Evolutionary conservation across 1,284 basidiomycete species (phyloP).

Genomic region (Xanthoconium separans): DNA sequence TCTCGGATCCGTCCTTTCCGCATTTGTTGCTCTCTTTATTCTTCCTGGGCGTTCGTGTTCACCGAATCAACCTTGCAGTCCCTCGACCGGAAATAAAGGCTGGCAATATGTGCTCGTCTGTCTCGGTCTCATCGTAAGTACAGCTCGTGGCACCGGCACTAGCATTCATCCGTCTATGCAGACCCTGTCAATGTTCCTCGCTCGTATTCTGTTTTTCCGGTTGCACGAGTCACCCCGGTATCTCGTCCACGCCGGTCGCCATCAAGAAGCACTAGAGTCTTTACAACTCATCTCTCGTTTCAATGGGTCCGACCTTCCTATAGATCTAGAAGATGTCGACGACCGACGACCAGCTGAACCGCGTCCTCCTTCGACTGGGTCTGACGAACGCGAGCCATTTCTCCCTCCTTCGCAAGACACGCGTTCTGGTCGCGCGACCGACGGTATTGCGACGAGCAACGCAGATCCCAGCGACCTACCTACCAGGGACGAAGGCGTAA

Average conservation of each 20-base stretch:
- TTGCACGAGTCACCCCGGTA: slow-evolving; percentile 93
- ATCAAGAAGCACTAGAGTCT: slow-evolving; percentile 78
- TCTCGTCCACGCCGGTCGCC: slow-evolving; percentile 82
- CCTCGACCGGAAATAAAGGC: slow-evolving; percentile 70
- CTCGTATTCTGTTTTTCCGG: slow-evolving; percentile 86
- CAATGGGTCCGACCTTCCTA: slow-evolving; percentile 71
- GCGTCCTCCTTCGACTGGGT: slow-evolving; percentile 11
- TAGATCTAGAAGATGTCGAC: slow-evolving; percentile 72
- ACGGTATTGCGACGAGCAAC: slow-evolving; percentile 13
- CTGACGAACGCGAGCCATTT: slow-evolving; percentile 32
- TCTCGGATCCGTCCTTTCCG: slow-evolving; percentile 82
- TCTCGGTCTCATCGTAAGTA: slow-evolving; percentile 70
- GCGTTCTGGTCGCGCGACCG: neutral
- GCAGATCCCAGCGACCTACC: slow-evolving; percentile 8
- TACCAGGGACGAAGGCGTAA: slow-evolving; percentile 21
- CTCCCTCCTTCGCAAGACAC: slow-evolving; percentile 23
- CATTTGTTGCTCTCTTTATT: slow-evolving; percentile 73
- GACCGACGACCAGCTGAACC: slow-evolving; percentile 39
- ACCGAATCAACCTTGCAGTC: slow-evolving; percentile 53
- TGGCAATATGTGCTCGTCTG: slow-evolving; percentile 83
- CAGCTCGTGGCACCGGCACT: neutral
- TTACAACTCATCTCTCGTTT: slow-evolving; percentile 81
- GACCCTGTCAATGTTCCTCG: slow-evolving; percentile 86
- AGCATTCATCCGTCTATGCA: slow-evolving; percentile 33
- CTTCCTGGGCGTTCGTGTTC: slow-evolving; percentile 79